Evolutionary conservation across 2,329 filamentous ascomycete genomes (phyloP).

Genomic region (Cladosporium halotolerans): DNA sequence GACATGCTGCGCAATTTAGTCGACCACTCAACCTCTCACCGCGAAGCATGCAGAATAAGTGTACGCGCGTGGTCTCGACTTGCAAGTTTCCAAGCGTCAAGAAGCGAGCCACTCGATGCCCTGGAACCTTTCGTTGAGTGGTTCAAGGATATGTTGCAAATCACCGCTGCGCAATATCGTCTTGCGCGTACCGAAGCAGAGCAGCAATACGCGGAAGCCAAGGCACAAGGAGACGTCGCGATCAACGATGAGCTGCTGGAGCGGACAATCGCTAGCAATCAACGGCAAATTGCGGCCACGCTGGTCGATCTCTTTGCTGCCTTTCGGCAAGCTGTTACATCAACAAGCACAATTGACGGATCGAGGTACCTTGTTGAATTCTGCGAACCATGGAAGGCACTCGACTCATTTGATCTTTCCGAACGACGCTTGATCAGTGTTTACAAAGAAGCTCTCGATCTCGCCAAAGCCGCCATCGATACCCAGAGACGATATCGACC

Average conservation of each 20-base stretch:
- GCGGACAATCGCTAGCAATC: slow-evolving; percentile 50
- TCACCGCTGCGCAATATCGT: slow-evolving; percentile 49
- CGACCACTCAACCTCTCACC: slow-evolving; percentile 51
- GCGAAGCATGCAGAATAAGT: slow-evolving; percentile 53
- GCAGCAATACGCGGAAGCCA: slow-evolving; percentile 39
- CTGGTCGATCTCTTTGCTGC: slow-evolving; percentile 48
- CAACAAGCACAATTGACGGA: slow-evolving; percentile 22
- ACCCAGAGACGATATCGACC: slow-evolving; percentile 14
- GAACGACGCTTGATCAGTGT: slow-evolving; percentile 36
- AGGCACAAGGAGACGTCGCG: slow-evolving; percentile 30
- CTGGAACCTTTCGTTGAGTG: slow-evolving; percentile 48
- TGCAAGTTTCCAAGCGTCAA: slow-evolving; percentile 51
- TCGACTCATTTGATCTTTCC: slow-evolving; percentile 47
- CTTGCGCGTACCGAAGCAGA: slow-evolving; percentile 54
- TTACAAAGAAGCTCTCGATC: slow-evolving; percentile 45
- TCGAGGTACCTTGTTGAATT: slow-evolving; percentile 31
- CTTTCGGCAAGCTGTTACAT: slow-evolving; percentile 44
- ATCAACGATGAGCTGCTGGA: slow-evolving; percentile 45
- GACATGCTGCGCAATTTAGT: slow-evolving; percentile 49
- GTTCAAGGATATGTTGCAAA: slow-evolving; percentile 48
- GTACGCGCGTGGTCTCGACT: slow-evolving; percentile 54
- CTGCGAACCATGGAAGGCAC: slow-evolving; percentile 35
- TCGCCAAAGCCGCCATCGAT: slow-evolving; percentile 39
- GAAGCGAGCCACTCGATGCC: slow-evolving; percentile 39
- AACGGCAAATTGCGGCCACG: slow-evolving; percentile 50